Base-by-base conservation (phyloP, 495 filamentous ascomycete species). In the Neurospora sp. region DNA sequence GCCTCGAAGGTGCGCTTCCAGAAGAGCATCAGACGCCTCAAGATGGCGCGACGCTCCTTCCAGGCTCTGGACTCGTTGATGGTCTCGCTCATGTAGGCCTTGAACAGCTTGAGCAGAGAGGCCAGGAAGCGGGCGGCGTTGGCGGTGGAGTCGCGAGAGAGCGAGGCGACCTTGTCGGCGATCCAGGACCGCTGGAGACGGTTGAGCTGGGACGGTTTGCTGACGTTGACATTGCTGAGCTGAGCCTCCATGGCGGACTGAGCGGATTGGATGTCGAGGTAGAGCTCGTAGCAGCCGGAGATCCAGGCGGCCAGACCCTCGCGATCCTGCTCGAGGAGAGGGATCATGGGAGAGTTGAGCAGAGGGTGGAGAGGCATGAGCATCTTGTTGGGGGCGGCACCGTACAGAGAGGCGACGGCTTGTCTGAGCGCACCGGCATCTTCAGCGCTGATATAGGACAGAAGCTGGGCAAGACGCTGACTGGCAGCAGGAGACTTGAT, bases 151-250 rank as follows among this genome's bases (percentile, higher is more conserved):
- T 94, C 91, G 59, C 89, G 89, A 71, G 87, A 86, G 22, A 90
- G 83, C 10, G 86, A 84, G 31, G 87, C 86, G 37, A 91, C 86
- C 10, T 87, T 86, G 69, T 79, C 80, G 10, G 87, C 86, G 16
- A 88, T 85, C 61, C 88, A 80, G 10, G 92, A 94, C 69, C 91
- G 83, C 80, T 94, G 90, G 20, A 94, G 81, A 4, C 89, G 86
- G 73, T 88, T 92, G 85, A 92, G 85, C 68, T 88, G 83, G 9
- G 87, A 88, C 37, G 90, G 86, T 74, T 89, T 89, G 73, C 84
- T 78, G 10, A 82, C 76, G 9, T 78, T 78, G 68, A 82, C 75
- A 8, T 73, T 79, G n/a, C 59, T 70, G 7, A 82, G 77, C 69
- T 87, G 81, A 5, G 71, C 40, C 42, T 81, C 75, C 74, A 83